Evolutionary conservation across 331 rosid genomes (phyloP).

Genomic region (Telfairia occidentalis): DNA sequence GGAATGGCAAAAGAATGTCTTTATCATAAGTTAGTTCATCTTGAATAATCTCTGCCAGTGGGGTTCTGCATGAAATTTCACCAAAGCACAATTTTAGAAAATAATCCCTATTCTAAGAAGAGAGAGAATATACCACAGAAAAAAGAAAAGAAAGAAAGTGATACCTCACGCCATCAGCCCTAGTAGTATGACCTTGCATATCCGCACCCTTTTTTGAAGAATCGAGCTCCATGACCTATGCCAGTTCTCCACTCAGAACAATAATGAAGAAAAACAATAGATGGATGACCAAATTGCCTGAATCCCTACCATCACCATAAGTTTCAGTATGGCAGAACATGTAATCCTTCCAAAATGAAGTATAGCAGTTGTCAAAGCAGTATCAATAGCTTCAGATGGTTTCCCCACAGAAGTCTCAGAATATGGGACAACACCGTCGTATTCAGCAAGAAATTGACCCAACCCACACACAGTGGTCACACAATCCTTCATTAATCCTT

Average conservation of each 20-base stretch:
- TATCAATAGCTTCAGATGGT: constrained; percentile 21
- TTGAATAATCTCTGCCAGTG: constrained; percentile 58
- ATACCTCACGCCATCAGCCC: constrained; percentile 74
- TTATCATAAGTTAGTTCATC: constrained; percentile 67
- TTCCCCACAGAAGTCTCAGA: constrained; percentile 24
- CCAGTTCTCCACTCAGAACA: constrained; percentile 23
- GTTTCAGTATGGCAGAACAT: constrained; percentile 39
- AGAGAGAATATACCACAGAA: not conserved
- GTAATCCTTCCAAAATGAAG: constrained; percentile 49
- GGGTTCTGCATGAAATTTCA: constrained; percentile 49
- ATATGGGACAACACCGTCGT: constrained; percentile 17
- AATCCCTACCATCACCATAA: constrained; percentile 48
- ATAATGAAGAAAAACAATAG: constrained; percentile 6
- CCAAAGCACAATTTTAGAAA: not conserved
- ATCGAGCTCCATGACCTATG: constrained; percentile 76
- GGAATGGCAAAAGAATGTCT: constrained; percentile 40
- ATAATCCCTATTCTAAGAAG: not conserved
- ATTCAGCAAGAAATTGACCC: constrained; percentile 33
- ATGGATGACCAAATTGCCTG: constrained; percentile 4
- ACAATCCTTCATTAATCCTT: constrained; percentile 58
- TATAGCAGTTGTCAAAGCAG: constrained; percentile 37
- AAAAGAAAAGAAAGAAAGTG: constrained; percentile 2
- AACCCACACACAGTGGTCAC: constrained; percentile 44
- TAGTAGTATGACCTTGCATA: constrained; percentile 43
- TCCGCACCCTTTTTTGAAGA: constrained; percentile 57